Conservation (phyloP, 1,284 basidiomycete species). For the Cutaneotrichosporon sp. region DNA sequence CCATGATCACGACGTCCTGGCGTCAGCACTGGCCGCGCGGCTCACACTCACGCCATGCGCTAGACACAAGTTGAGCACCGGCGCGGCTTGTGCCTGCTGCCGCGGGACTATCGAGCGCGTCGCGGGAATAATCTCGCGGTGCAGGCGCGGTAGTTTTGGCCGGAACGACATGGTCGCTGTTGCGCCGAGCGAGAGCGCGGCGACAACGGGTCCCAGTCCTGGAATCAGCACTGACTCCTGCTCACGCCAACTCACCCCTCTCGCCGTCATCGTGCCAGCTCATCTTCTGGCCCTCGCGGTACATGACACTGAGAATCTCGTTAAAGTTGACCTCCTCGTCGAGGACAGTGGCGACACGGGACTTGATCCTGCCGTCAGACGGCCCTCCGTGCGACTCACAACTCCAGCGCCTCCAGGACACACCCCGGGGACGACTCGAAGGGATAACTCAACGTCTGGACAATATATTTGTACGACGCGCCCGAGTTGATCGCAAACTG, state of each 20-base stretch:
- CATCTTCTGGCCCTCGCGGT: constrained; percentile 46
- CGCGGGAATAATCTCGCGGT: background rate
- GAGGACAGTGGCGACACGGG: constrained; percentile 16
- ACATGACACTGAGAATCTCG: constrained; percentile 41
- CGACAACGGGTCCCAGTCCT: constrained; percentile 41
- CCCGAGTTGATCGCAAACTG: constrained; percentile 45
- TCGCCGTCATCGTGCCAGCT: constrained; percentile 46
- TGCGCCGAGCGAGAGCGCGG: constrained; percentile 35
- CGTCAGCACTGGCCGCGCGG: background rate
- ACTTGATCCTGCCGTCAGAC: constrained; percentile 22
- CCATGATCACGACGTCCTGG: constrained; percentile 42
- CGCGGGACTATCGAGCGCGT: background rate
- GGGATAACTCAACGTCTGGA: constrained; percentile 32
- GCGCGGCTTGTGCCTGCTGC: background rate
- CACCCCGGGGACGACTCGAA: constrained; percentile 36
- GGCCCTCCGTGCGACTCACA: constrained; percentile 27
- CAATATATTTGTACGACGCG: constrained; percentile 42
- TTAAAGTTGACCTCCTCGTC: constrained; percentile 30
- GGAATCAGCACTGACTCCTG: background rate
- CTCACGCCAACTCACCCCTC: constrained; percentile 21
- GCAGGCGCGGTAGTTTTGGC: constrained; percentile 15
- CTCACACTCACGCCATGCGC: constrained; percentile 11
- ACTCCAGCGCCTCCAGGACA: constrained; percentile 25
- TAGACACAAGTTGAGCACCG: constrained; percentile 11
- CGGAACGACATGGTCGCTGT: constrained; percentile 38